Evolutionary conservation across 2,329 filamentous ascomycete species (phyloP).

Genomic region (Diplodia scrobiculata): DNA sequence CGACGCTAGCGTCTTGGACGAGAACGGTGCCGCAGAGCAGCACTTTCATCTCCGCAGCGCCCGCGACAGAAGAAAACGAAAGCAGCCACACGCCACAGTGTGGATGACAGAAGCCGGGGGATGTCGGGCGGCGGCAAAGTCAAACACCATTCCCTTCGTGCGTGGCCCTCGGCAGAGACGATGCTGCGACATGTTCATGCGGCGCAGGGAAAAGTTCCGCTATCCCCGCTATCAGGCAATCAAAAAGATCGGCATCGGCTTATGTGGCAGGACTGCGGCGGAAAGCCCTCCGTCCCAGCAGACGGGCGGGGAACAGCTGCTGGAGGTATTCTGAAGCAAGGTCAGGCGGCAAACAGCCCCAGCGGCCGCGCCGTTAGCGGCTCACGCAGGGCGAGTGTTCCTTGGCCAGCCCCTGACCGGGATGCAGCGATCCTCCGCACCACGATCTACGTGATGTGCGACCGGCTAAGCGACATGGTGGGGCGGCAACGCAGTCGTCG

Average conservation of each 20-base stretch:
- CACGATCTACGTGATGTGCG: slow-evolving; percentile 8
- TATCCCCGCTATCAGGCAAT: not conserved
- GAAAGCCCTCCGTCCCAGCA: not conserved
- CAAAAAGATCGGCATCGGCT: not conserved
- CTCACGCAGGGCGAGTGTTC: not conserved
- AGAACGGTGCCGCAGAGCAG: not conserved
- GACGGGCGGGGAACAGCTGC: not conserved
- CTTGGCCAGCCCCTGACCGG: slow-evolving; percentile 1
- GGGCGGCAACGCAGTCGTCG: not conserved
- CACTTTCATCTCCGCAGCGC: too few relatives aligned
- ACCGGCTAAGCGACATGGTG: not conserved
- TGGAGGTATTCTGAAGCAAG: not conserved
- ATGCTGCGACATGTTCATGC: not conserved
- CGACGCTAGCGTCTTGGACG: too few relatives aligned
- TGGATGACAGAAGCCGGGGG: not conserved
- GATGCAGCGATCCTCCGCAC: slow-evolving; percentile 15
- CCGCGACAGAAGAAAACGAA: not conserved
- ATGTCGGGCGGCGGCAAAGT: not conserved
- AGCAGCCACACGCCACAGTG: too few relatives aligned
- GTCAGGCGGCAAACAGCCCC: not conserved
- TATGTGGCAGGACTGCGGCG: not conserved
- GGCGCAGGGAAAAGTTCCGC: too few relatives aligned
- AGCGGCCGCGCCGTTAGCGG: not conserved
- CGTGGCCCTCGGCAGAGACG: not conserved
- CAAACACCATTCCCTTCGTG: not conserved